Evolutionary conservation across 371 early-diverging fungal genomes (phyloP).

Genomic region (Amoeboradix gromovi): DNA sequence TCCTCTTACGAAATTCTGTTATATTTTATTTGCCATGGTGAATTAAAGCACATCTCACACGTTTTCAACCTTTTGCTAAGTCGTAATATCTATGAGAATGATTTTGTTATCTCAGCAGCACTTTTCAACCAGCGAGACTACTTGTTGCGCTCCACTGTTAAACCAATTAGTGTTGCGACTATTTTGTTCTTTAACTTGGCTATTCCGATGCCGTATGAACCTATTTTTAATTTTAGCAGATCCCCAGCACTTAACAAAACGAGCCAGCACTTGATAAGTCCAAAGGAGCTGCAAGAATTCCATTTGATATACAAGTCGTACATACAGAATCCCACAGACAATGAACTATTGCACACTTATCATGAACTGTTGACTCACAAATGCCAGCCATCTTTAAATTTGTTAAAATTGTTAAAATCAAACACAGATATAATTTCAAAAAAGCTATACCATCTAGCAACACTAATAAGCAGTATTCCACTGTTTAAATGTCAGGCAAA

Average conservation of each 20-base stretch:
- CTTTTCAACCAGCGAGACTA: background rate
- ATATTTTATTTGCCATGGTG: background rate
- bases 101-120: background rate
- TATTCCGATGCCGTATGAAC: background rate
- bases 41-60: background rate
- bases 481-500: background rate
- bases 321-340: background rate
- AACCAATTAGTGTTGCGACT: background rate
- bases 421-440: background rate
- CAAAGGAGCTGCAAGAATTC: background rate
- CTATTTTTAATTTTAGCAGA: background rate
- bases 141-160: background rate
- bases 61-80: background rate
- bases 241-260: too few relatives aligned
- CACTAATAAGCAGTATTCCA: background rate
- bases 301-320: background rate
- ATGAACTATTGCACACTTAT: background rate
- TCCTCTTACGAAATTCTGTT: background rate
- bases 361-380: background rate
- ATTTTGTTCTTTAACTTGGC: background rate
- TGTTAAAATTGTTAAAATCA: background rate
- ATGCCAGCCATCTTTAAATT: background rate
- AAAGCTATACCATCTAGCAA: background rate
- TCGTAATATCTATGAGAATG: background rate
- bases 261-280: too few relatives aligned